These are phyloP conservation scores for Trypanosoma congolense DNA, from an alignment of 208 protist species.

Conservation along the genomic window DNA sequence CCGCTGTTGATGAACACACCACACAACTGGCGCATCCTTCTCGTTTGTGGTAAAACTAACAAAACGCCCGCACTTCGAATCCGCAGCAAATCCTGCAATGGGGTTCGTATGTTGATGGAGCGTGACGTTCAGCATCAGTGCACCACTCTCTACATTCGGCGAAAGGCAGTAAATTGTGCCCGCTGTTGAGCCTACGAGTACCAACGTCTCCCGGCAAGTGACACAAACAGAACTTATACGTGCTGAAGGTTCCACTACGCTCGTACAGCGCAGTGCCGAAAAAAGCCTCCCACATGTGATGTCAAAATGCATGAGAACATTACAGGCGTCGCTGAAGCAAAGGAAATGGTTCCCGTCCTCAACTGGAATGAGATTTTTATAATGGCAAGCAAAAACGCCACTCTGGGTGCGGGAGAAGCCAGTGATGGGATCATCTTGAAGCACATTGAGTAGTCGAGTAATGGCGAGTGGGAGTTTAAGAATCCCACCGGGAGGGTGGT, in stretches of 20 bases:
- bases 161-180: slow-evolving; percentile 72
- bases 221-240: slow-evolving; percentile 56
- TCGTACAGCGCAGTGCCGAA: slow-evolving; percentile 48
- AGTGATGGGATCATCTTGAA: slow-evolving; percentile 27
- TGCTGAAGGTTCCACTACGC: slow-evolving; percentile 34
- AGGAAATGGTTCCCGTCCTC: slow-evolving; percentile 53
- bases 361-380: slow-evolving; percentile 46
- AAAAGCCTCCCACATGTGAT: slow-evolving; percentile 32
- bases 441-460: slow-evolving; percentile 31
- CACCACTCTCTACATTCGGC: slow-evolving; percentile 27
- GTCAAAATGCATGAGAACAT: slow-evolving; percentile 58
- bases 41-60: slow-evolving; percentile 56
- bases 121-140: slow-evolving; percentile 35
- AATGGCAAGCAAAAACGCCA: slow-evolving; percentile 20
- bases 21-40: slow-evolving; percentile 61
- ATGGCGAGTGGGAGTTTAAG: slow-evolving; percentile 24
- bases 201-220: slow-evolving; percentile 52
- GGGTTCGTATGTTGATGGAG: slow-evolving; percentile 62
- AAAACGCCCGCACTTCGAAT: slow-evolving; percentile 32
- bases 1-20: slow-evolving; percentile 62
- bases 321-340: slow-evolving; percentile 58
- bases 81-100: slow-evolving; percentile 51
- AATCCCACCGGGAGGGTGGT: slow-evolving; percentile 32
- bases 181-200: slow-evolving; percentile 53
- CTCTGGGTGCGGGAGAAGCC: slow-evolving; percentile 37